phyloP scores from a whole-genome alignment of 2,329 filamentous ascomycete species.

The Xylaria sp. region DNA sequence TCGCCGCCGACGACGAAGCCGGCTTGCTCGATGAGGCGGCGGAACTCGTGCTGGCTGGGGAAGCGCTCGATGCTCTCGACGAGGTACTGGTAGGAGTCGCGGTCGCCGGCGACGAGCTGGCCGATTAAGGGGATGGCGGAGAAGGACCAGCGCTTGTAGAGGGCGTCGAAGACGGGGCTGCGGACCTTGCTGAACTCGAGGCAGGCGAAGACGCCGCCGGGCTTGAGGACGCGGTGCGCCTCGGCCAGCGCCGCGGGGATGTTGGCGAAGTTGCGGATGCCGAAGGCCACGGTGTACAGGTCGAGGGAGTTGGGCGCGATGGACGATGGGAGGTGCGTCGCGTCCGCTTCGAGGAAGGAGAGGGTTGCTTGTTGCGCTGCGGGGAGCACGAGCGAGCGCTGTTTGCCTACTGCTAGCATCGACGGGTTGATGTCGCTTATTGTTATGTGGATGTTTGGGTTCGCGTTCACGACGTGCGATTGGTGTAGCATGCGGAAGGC shows the following conservation, averaged over 20 bases:
- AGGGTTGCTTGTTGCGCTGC: conserved; percentile 67
- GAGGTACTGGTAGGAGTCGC: conserved; percentile 97
- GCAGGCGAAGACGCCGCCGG: conserved; percentile 95
- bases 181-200: conserved; percentile 87
- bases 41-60: conserved; percentile 85
- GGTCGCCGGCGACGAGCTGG: conserved; percentile 91
- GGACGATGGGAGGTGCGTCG: conserved; percentile 72
- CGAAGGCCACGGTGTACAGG: conserved; percentile 96
- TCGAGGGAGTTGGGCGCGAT: conserved; percentile 78
- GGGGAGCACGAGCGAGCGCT: conserved; percentile 73
- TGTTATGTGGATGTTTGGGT: conserved; percentile 83
- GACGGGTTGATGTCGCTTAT: conserved; percentile 96
- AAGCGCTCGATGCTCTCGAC: conserved; percentile 98
- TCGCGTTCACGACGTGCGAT: conserved; percentile 81
- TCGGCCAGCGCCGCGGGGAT: conserved; percentile 85
- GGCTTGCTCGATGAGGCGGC: conserved; percentile 82
- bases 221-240: conserved; percentile 88
- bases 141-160: conserved; percentile 98
- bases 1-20: conserved; percentile 86
- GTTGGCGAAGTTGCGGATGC: conserved; percentile 96
- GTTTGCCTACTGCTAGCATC: conserved; percentile 90
- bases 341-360: conserved; percentile 89
- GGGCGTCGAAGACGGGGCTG: conserved; percentile 78
- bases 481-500: conserved; percentile 96
- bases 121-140: conserved; percentile 93